Base-by-base conservation (phyloP, 192 early-diverging fungal species). In the Coemansia sp. region DNA sequence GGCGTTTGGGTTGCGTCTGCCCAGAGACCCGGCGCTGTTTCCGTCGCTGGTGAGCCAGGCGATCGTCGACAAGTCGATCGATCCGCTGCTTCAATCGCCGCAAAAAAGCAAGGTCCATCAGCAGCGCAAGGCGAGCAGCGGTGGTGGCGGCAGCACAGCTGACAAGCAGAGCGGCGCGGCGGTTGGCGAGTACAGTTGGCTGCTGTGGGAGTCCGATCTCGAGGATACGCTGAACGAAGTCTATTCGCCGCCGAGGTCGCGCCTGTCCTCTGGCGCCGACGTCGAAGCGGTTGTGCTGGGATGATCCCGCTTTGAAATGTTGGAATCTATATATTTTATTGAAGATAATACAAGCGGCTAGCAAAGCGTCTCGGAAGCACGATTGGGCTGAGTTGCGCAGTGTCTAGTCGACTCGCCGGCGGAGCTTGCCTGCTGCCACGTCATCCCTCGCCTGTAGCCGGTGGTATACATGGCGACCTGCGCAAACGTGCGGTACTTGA, bases 191-290 rank as follows among this genome's bases (percentile, higher is more conserved):
- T 30, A 69, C 44, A 72, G 60, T 45, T 82, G 79, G 79, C 36
- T 73, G 64, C 44, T 62, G 63, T 82, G 79, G 79, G 79, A 82
- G 35, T 82, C 79, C 16, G 79, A 82, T 20, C 62, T 82, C 5
- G 79, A 82, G 45, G 74, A 82, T 15, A 67, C 71, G 12, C 60
- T 82, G 10, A 67, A 73, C 12, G 70, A 82, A 2, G 73, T 76
- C 10, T 69, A 64, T 26, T 35, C 60, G 0, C 18, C 57, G 30
- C 34, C 51, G 7, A 21, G 18, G 15, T 49, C 46, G 16, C 46
- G 18, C 6, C 46, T 7, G 18, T 49, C 46, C 12, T 41, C 39
- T 41, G 12, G 44, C 44, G 18, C 44, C 5, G 44, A 46, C 5
- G 18, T 46, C 14, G 44, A 46, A 18, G 44, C 44, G 5, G 44